Base-by-base conservation (phyloP, 441 rosid genomes). In the Pelargonium fulgidum region DNA sequence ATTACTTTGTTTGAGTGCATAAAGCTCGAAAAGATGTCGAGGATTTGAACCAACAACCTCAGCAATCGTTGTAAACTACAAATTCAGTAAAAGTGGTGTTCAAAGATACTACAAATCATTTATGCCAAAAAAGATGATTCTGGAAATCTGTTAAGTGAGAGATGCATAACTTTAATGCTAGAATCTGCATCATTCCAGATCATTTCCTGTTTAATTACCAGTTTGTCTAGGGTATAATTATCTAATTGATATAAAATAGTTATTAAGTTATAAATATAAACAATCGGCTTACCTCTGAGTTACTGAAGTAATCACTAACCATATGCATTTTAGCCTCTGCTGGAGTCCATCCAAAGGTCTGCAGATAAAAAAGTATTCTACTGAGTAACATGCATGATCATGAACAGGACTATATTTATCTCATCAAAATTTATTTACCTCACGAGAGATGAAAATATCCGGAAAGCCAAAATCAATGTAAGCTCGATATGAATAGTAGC, bases 291-390 rank as follows among this genome's bases (percentile, higher is more conserved):
- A 90, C 99, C 87, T 94, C 99, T 56, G 93, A 83, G 68, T 81
- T 75, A 70, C 87, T 87, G 86, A 95, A 95, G 83, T 86, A 88
- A 83, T 90, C 91, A 52, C 85, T 63, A 82, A 90, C 94, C 99
- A 90, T 84, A 77, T 94, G 97, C 85, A 90, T 68, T 78, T 87
- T 89, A 78, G 97, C 98, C 84, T 92, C 95, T 78, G 88, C 88
- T 47, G 92, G 86, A 78, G 86, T 82, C 99, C 99, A 92, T 50
- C 93, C 97, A 87, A 89, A 94, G 68, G 82, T 78, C 98, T 95
- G 79, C 73, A 76, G 59, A 78, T 64, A 63, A 74, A 71, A 65
- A 75, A 75, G 72, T 29, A 39, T 33, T 48, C 63, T 75, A 81
- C 69, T 64, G 61, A 74, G 77, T 4, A 50, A 75, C 14, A 70